phyloP scores from a whole-genome alignment of 2,329 filamentous ascomycete species.

The Shiraia bambusicola region DNA sequence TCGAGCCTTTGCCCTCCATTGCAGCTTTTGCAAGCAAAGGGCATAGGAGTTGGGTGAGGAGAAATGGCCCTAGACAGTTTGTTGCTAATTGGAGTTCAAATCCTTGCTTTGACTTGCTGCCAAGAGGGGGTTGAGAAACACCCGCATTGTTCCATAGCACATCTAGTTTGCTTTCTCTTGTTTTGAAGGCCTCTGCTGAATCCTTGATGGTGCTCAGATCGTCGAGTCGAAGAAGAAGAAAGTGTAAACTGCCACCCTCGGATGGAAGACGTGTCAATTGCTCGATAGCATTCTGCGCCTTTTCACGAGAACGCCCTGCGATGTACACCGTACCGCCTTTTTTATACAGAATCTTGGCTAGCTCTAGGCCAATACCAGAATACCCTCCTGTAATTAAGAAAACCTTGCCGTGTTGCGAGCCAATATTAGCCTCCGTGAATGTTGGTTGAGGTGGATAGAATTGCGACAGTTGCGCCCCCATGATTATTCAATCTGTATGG shows the following conservation, averaged over 20 bases:
- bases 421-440: slow-evolving; percentile 32
- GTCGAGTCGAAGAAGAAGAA: slow-evolving; percentile 38
- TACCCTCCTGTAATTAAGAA: slow-evolving; percentile 56
- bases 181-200: slow-evolving; percentile 38
- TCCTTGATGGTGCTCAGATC: slow-evolving; percentile 40
- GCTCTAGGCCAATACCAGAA: slow-evolving; percentile 52
- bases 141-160: slow-evolving; percentile 42
- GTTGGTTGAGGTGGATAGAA: slow-evolving; percentile 7
- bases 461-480: not conserved
- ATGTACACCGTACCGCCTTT: slow-evolving; percentile 57
- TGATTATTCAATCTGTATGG: too few species aligned
- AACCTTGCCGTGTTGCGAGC: slow-evolving; percentile 47
- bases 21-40: slow-evolving; percentile 35
- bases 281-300: slow-evolving; percentile 42
- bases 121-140: slow-evolving; percentile 24
- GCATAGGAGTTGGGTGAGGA: slow-evolving; percentile 40
- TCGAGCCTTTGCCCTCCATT: slow-evolving; percentile 2
- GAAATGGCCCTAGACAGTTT: slow-evolving; percentile 42
- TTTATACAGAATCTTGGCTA: slow-evolving; percentile 55
- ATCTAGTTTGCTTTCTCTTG: slow-evolving; percentile 43
- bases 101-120: slow-evolving; percentile 10
- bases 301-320: slow-evolving; percentile 47
- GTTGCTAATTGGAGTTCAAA: slow-evolving; percentile 37
- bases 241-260: not conserved
- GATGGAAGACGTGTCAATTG: slow-evolving; percentile 1